Conservation (phyloP, 805 yeast genomes). For the Myxozyma geophila region DNA sequence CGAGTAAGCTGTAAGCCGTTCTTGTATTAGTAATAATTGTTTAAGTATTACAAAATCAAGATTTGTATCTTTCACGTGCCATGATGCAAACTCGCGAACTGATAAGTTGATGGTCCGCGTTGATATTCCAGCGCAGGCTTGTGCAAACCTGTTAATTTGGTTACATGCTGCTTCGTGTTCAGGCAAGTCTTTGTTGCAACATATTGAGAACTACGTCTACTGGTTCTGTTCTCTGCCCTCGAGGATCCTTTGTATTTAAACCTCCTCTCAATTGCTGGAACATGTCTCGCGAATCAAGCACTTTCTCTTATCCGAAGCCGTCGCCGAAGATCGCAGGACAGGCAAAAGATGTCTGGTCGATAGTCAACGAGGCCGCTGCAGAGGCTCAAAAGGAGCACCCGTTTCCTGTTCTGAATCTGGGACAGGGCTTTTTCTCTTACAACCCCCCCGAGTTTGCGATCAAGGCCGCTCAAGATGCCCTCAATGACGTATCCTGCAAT, state of each 20-base stretch:
- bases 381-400: conserved; percentile 69
- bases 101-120: neutral
- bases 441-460: conserved; percentile 94
- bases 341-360: conserved; percentile 80
- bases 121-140: neutral
- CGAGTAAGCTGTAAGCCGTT: too few species aligned
- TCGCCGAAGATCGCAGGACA: conserved; percentile 35
- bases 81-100: conserved; percentile 19
- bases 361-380: conserved; percentile 94
- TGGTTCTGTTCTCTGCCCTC: neutral
- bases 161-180: neutral
- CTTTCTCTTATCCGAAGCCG: conserved; percentile 31
- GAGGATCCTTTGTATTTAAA: neutral
- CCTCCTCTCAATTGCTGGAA: neutral
- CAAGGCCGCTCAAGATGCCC: conserved; percentile 76
- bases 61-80: conserved; percentile 14
- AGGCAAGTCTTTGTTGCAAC: neutral
- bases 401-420: conserved; percentile 83
- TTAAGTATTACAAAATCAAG: neutral
- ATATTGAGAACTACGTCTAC: neutral
- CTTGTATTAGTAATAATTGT: too few species aligned
- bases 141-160: neutral
- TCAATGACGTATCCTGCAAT: conserved; percentile 73
- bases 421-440: conserved; percentile 97
- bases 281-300: conserved; percentile 3